Percentiles rank a stretch among this genome's conserved stretches.
Conservation (phyloP, 495 filamentous ascomycete species). For the Neurospora sp. region DNA sequence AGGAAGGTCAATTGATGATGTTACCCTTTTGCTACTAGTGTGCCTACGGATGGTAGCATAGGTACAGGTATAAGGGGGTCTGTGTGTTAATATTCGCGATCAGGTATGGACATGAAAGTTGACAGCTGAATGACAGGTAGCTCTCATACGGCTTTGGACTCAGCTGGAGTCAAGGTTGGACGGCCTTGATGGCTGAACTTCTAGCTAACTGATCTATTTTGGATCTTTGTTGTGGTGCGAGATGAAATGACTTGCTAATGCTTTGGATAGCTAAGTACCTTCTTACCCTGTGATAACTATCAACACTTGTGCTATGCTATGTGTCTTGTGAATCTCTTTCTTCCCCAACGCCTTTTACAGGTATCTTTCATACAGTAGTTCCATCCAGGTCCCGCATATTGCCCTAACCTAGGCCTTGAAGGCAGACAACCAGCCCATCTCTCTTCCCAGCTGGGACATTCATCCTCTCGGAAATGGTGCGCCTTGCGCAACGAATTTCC, state of each 20-base stretch:
- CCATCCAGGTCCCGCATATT: background rate
- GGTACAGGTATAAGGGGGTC: background rate
- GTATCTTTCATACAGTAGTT: background rate
- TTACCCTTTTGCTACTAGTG: background rate
- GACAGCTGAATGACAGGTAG: background rate
- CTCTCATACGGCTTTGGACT: background rate
- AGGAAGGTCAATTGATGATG: background rate
- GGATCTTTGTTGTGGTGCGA: background rate
- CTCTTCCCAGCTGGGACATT: background rate
- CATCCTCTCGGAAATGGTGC: background rate
- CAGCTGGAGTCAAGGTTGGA: background rate
- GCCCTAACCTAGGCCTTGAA: background rate
- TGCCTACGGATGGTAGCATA: background rate
- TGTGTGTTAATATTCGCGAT: background rate
- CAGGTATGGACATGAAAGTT: background rate
- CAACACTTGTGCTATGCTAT: background rate
- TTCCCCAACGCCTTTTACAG: background rate
- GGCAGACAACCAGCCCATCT: background rate
- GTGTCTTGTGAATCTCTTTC: background rate
- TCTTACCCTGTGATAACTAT: background rate
- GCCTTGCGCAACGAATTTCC: background rate
- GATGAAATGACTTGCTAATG: background rate
- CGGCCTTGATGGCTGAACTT: background rate
- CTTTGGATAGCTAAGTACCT: background rate
- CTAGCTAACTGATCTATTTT: background rate